These are phyloP conservation scores for Excoecaria cochinchinensis DNA, from an alignment of 345 rosid species.

Conservation along the genomic window DNA sequence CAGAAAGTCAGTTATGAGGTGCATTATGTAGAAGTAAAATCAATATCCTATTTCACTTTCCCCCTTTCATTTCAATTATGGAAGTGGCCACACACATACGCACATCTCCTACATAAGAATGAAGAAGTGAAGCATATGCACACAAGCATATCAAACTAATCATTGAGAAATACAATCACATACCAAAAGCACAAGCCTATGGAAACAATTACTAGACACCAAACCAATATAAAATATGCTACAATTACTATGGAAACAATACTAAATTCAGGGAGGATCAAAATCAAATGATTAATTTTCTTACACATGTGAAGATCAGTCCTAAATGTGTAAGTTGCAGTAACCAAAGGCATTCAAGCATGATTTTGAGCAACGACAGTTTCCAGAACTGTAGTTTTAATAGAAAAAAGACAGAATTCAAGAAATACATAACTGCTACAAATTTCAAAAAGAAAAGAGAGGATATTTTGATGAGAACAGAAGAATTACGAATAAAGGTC, in stretches of 20 bases:
- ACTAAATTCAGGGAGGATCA: not conserved
- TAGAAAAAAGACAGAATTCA: constrained; percentile 8
- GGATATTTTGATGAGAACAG: constrained; percentile 12
- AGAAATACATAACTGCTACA: not conserved
- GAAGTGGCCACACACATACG: not conserved
- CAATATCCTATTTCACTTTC: not conserved
- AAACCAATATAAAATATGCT: constrained; percentile 3
- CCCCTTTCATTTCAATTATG: not conserved
- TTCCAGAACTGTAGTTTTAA: constrained; percentile 1
- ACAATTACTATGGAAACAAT: not conserved
- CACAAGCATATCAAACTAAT: not conserved
- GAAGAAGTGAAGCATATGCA: not conserved
- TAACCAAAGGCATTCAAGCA: not conserved
- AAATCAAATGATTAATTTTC: not conserved
- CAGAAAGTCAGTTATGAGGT: not conserved
- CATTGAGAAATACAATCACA: not conserved
- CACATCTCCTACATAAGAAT: not conserved
- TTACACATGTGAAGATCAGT: not conserved
- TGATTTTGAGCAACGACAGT: not conserved
- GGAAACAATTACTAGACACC: not conserved
- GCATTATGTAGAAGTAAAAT: constrained; percentile 5
- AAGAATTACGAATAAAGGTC: constrained; percentile 80
- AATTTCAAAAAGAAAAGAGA: constrained; percentile 9
- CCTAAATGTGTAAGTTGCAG: not conserved
- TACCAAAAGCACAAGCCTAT: not conserved